A percentile compares a stretch with the other conserved stretches of the same genome.
These are phyloP conservation scores for Cordyceps cateniannulata DNA, from an alignment of 2,329 filamentous ascomycete genomes.

Conservation along the genomic window DNA sequence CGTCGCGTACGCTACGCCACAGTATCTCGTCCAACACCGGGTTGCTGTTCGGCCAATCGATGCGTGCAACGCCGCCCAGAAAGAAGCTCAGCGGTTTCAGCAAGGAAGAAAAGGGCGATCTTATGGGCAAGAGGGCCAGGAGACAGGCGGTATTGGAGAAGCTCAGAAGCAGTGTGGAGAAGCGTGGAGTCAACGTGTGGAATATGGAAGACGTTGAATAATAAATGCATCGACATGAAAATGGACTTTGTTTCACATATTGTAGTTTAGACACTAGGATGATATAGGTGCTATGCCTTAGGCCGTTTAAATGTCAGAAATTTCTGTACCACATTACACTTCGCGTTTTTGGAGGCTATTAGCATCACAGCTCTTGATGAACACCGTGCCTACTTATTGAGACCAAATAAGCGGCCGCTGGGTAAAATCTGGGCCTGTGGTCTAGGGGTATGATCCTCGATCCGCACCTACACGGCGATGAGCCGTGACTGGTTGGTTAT, in stretches of 20 bases:
- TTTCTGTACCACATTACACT: background rate
- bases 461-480: background rate
- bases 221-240: conserved; percentile 17
- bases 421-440: conserved; percentile 4
- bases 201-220: conserved; percentile 43
- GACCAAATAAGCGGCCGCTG: background rate
- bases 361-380: background rate
- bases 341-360: background rate
- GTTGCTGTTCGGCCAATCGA: conserved; percentile 36
- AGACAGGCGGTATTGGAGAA: conserved; percentile 47
- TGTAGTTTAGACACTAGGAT: conserved; percentile 22
- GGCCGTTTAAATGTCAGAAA: background rate
- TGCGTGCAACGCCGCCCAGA: conserved; percentile 40
- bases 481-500: background rate
- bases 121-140: conserved; percentile 48
- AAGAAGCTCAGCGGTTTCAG: conserved; percentile 59
- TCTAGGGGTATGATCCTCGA: conserved; percentile 10
- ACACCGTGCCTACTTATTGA: background rate
- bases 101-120: conserved; percentile 48
- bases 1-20: conserved; percentile 35
- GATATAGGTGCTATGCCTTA: conserved; percentile 10
- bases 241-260: background rate
- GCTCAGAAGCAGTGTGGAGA: conserved; percentile 42
- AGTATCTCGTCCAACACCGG: conserved; percentile 26
- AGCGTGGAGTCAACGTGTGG: conserved; percentile 44